Percentiles rank a stretch among this genome's conserved stretches.
phyloP scores from a whole-genome alignment of 768 basidiomycete species.

The Tulasnella calospora region DNA sequence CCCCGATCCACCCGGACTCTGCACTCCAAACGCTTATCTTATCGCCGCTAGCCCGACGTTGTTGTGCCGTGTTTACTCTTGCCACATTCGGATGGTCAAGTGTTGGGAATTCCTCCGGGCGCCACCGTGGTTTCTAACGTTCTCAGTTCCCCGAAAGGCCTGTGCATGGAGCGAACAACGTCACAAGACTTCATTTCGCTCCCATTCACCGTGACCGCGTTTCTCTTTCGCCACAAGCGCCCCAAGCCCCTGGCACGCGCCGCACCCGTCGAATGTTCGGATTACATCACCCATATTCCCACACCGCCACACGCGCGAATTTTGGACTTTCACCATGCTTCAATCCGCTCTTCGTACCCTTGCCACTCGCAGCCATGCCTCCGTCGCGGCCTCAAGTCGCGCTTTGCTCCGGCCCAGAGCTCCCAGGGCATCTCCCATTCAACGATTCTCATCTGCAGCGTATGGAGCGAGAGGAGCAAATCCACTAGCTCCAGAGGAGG shows the following conservation, averaged over 20 bases:
- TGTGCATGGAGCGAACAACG: background rate
- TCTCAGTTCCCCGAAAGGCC: constrained; percentile 1
- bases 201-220: too few species aligned
- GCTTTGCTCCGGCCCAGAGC: background rate
- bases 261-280: background rate
- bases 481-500: background rate
- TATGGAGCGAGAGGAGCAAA: background rate
- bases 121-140: background rate
- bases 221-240: background rate
- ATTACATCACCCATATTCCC: background rate
- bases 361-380: background rate
- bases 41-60: background rate
- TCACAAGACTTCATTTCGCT: background rate
- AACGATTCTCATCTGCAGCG: background rate
- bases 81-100: background rate
- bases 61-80: background rate
- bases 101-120: background rate
- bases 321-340: background rate
- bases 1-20: background rate
- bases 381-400: background rate
- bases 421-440: background rate
- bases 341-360: background rate
- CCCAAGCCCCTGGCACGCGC: background rate
- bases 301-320: background rate
- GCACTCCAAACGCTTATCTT: background rate